phyloP scores from a whole-genome alignment of 208 protist species.

The Acanthamoeba triangularis region DNA sequence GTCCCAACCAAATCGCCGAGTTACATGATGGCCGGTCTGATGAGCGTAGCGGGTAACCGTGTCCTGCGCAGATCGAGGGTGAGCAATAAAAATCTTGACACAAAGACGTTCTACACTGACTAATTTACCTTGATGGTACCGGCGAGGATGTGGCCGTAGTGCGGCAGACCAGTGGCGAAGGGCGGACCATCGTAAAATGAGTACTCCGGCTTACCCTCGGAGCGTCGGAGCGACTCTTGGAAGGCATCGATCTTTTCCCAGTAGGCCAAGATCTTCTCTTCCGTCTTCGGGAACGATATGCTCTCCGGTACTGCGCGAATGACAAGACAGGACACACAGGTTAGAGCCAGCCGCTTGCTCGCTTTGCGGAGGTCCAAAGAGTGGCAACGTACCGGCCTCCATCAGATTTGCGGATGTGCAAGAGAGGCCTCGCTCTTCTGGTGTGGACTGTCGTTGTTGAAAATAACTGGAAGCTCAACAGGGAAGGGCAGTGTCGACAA shows the following conservation, averaged over 20 bases:
- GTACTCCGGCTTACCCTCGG: slow-evolving; percentile 92
- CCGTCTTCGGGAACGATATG: slow-evolving; percentile 96
- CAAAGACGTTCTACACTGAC: not conserved
- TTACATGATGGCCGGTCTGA: slow-evolving; percentile 98
- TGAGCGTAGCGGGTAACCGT: slow-evolving; percentile 99
- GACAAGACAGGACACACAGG: not conserved
- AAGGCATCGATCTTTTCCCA: slow-evolving; percentile 99
- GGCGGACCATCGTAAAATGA: slow-evolving; percentile 99
- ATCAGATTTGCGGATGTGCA: not conserved
- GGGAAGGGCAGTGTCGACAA: not conserved
- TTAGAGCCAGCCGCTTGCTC: not conserved
- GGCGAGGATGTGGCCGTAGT: slow-evolving; percentile 99
- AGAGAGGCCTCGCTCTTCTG: not conserved
- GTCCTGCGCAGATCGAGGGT: slow-evolving; percentile 89
- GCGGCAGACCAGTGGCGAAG: slow-evolving; percentile 99
- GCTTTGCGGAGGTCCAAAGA: not conserved
- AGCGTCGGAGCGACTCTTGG: slow-evolving; percentile 95
- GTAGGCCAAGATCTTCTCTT: slow-evolving; percentile 96
- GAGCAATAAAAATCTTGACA: not conserved
- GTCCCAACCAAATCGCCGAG: slow-evolving; percentile 99
- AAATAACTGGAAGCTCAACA: not conserved
- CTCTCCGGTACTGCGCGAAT: slow-evolving; percentile 86
- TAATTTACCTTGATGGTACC: slow-evolving; percentile 99
- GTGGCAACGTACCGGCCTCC: not conserved
- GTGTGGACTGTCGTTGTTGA: not conserved